Evolutionary conservation across 768 basidiomycete species (phyloP), one percentile per base, ranked within the genome.

Genomic region (Macrocybe gigantea): DNA sequence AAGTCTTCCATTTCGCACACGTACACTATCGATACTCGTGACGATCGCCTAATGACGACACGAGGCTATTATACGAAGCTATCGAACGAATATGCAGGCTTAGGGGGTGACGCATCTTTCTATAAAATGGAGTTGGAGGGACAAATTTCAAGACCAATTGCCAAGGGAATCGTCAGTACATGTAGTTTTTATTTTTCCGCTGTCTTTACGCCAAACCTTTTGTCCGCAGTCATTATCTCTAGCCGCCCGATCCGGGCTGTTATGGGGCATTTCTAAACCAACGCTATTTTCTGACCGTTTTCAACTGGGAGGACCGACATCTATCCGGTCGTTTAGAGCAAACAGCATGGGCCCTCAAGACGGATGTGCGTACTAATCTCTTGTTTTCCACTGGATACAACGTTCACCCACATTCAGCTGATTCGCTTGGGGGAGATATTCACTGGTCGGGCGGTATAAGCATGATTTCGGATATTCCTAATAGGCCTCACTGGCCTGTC

Each of bases 221-320:
- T 32, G 31, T n/a, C 43, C 15, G 8, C 54, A 94, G 93, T 78
- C 83, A 2, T 52, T 88, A 36, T 92, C 93, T 0, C 67, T 95
- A 10, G 78, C 86, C 3, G 81, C 82, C 1, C 74, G 85, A 7
- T 70, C 80, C 0, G 94, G 94, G 2, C 49, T 89, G 22, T 66
- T 98, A 8, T 79, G 79, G 60, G 78, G 83, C 41, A 62, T 95
- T 29, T 54, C 56, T 8, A 66, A 71, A 8, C 64, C 71, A 9
- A 73, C 78, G 6, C 74, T 82, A 15, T 86, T 90, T 56, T 75
- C 82, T 1, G 96, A 99, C 65, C 81, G 93, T 5, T 93, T 93
- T 63, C 93, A 95, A 54, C 75, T 97, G 0, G 96, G 96, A 22
- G 96, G 96, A 0, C 93, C 96, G 0, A 79, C 85, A 6, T 90